Base-by-base conservation (phyloP, 2,329 filamentous ascomycete species). In the Phialemoniopsis sp. region DNA sequence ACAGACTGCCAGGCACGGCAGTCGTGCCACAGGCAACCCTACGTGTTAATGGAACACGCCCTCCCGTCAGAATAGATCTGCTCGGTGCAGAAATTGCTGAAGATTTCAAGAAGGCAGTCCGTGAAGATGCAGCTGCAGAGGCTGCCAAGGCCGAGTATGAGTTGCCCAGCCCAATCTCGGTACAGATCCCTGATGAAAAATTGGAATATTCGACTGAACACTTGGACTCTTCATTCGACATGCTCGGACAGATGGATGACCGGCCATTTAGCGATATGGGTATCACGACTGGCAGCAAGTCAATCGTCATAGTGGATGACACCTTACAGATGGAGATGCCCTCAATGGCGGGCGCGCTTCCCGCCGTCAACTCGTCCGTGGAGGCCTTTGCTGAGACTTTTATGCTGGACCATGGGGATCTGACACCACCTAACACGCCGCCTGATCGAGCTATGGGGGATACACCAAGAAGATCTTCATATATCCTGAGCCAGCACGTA, bases 231-330 rank as follows among this genome's bases (percentile, higher is more conserved):
- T 56, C 60, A 6, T 59, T 67, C n/a, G 60, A 64, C n/a, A 53
- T 58, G 16, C 50, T 61, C 5, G 47, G 52, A 5, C 54, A 55
- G 7, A 44, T 56, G 6, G 48, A 61, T 8, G 62, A 43, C 42
- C 62, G 73, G 33, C 71, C 73, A 2, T 50, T 58, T 12, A 79
- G 75, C 45, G 75, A 80, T 43, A 67, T 68, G 49, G 76, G 62
- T 6, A 77, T 91, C 33, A 93, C 89, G 0, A 72, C 73, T 10
- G 87, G 88, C n/a, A 95, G 88, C 68, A 85, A 90, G 55, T 95
- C 89, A 0, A 94, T 95, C 48, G 75, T 95, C 40, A 94, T 95
- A 53, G 80, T 95, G 29, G 87, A 94, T 42, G 80, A 79, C 26
- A 84, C 82, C 1, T 49, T 73, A 13, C 64, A 70, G 0, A 63